Percentiles rank a stretch among this genome's conserved stretches.
Conservation (phyloP, 164 flowering plant genomes). For the Stephania yunnanensis region DNA sequence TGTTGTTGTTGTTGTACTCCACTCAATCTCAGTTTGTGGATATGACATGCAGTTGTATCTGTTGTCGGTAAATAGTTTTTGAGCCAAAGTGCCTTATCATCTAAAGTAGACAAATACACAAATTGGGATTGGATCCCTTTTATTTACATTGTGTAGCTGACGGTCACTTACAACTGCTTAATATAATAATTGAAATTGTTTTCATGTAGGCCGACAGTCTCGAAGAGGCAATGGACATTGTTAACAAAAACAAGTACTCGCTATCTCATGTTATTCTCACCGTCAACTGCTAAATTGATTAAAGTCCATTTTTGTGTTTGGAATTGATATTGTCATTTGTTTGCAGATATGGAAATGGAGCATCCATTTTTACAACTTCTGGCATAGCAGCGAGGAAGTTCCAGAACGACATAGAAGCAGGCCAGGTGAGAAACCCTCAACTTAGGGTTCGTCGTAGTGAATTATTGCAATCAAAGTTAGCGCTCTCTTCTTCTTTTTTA, state of each 20-base stretch:
- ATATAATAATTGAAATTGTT: background rate
- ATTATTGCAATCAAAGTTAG: no score
- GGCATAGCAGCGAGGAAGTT: slow-evolving; percentile 64
- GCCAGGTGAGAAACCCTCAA: no score
- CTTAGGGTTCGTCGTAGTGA: no score
- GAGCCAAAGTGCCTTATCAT: no score
- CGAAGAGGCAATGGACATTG: slow-evolving; percentile 54
- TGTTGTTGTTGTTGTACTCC: no score
- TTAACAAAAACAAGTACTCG: slow-evolving; percentile 46
- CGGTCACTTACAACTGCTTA: background rate
- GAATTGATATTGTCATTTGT: background rate
- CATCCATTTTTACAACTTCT: slow-evolving; percentile 61
- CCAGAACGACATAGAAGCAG: slow-evolving; percentile 58
- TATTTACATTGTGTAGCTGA: no score
- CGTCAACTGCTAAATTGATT: background rate
- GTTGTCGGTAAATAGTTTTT: no score
- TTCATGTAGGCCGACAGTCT: slow-evolving; percentile 45
- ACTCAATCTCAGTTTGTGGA: no score
- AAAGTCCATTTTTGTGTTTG: background rate
- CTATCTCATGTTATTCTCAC: background rate
- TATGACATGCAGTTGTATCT: no score
- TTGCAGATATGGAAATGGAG: slow-evolving; percentile 48
- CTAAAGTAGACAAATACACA: no score
- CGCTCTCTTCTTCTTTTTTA: no score
- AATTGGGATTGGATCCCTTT: no score